Evolutionary conservation across 257 asterid genomes (phyloP), one percentile per base, ranked within the genome.

Genomic region (Solanum pennellii): DNA sequence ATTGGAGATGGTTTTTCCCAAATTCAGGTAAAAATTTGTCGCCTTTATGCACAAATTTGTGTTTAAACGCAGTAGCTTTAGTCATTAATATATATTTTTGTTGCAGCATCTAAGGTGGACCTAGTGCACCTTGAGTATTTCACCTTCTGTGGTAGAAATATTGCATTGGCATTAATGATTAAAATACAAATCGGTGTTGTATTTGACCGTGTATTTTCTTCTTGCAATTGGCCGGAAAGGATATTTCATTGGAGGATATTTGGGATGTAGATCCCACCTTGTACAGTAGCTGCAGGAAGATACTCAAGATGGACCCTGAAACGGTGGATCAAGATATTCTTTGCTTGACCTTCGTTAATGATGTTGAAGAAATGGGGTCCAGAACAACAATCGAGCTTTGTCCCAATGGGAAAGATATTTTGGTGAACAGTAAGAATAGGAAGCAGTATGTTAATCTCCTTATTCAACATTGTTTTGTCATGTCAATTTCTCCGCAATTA

Each of bases 91-190:
- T 49, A 49, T 49, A 14, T 14, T 49, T 49, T 1, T 47, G 1
- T 35, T 5, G 80, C 47, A 73, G 80, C 47, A 72, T 72, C 79
- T 72, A 72, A 33, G 79, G 79, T 33, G 93, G 94, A 96, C 88
- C 96, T 96, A 10, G 33, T 94, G 93, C 97, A 94, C 93, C 97
- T 93, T 18, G 92, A 94, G 75, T 96, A 96, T 89, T 96, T 94
- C 89, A 91, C 75, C 89, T 95, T 96, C 91, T 82, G 94, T 27
- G 98, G 99, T 87, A 93, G 97, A 90, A 91, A 94, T 89, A 92
- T 95, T 87, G 98, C 98, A 9, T 35, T 33, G 25, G 79, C 79
- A 33, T 33, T 72, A 72, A 72, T 72, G 79, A 45, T 18, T 33
- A 18, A 18, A 72, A 72, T 72, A 9, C 27, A 72, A 72, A 72